These are phyloP conservation scores for Schizophyllum amplum DNA, from an alignment of 1,284 basidiomycete genomes.

Conservation along the genomic window DNA sequence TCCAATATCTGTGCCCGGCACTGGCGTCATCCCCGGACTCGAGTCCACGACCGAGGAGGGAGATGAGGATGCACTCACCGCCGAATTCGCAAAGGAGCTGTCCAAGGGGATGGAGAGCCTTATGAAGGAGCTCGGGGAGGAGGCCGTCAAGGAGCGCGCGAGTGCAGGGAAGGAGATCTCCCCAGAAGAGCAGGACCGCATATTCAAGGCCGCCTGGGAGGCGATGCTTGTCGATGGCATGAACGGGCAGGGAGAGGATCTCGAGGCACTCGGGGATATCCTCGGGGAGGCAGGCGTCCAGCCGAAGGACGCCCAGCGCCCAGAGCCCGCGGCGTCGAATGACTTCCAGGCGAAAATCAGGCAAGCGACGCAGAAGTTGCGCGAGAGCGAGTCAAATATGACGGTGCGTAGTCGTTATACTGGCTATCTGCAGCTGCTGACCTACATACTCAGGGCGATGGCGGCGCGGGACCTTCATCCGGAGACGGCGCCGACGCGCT, in stretches of 20 bases:
- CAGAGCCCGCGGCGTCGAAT: slow-evolving; percentile 15
- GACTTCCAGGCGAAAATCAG: slow-evolving; percentile 73
- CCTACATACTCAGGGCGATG: slow-evolving; percentile 16
- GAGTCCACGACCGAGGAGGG: slow-evolving; percentile 19
- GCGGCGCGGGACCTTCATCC: slow-evolving; percentile 21
- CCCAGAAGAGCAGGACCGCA: slow-evolving; percentile 28
- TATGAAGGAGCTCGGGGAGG: slow-evolving; percentile 54
- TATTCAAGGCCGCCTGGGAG: slow-evolving; percentile 66
- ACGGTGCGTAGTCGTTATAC: slow-evolving; percentile 20
- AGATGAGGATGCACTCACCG: slow-evolving; percentile 32
- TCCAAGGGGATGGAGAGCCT: slow-evolving; percentile 82
- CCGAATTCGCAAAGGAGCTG: slow-evolving; percentile 65
- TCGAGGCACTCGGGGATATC: not conserved
- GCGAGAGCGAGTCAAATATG: slow-evolving; percentile 58
- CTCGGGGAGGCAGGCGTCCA: slow-evolving; percentile 25
- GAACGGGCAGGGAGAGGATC: not conserved
- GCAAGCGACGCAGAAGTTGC: slow-evolving; percentile 76
- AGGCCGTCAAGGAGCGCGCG: slow-evolving; percentile 21
- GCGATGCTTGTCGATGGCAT: slow-evolving; percentile 58
- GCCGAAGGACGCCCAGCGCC: slow-evolving; percentile 18
- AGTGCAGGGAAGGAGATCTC: slow-evolving; percentile 16
- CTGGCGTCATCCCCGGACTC: slow-evolving; percentile 12
- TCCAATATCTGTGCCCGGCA: slow-evolving; percentile 27
- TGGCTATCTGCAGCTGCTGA: not conserved
- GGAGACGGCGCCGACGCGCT: slow-evolving; percentile 30